Evolutionary conservation across 1,139 yeast species (phyloP).

Genomic region (Pichia sp.): DNA sequence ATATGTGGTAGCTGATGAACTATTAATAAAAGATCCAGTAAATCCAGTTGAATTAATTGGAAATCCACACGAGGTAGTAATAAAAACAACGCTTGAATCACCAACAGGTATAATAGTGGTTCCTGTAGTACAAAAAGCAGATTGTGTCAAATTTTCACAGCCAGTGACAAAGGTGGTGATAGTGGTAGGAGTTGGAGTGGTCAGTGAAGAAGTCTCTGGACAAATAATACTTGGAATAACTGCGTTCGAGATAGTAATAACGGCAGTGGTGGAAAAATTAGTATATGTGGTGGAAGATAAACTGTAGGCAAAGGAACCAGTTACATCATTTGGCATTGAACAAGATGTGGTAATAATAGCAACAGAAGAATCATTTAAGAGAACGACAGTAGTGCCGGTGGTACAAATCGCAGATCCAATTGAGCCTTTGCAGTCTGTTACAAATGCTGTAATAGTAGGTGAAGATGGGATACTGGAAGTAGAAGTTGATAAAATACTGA

Average conservation of each 20-base stretch:
- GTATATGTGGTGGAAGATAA: not conserved
- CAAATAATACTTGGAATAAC: not conserved
- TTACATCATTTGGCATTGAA: not conserved
- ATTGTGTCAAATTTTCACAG: slow-evolving; percentile 3
- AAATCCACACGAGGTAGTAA: slow-evolving; percentile 12
- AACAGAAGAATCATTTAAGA: not conserved
- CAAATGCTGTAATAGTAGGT: not conserved
- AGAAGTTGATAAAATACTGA: too few species aligned
- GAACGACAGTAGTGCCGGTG: not conserved
- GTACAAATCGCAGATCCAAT: not conserved
- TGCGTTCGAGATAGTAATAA: not conserved
- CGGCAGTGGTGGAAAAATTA: not conserved
- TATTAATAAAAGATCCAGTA: slow-evolving; percentile 11
- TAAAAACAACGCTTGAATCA: not conserved
- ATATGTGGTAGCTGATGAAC: slow-evolving; percentile 3
- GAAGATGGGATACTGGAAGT: not conserved
- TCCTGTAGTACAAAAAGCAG: slow-evolving; percentile 7
- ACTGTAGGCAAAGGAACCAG: not conserved
- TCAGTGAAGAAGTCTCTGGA: not conserved
- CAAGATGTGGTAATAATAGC: not conserved
- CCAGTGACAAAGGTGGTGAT: slow-evolving; percentile 5
- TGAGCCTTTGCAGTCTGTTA: not conserved
- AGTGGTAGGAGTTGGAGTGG: not conserved
- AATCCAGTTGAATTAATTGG: not conserved
- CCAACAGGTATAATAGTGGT: slow-evolving; percentile 4